These are phyloP conservation scores for Cardamine occulta DNA, from an alignment of 345 rosid genomes.

Conservation along the genomic window DNA sequence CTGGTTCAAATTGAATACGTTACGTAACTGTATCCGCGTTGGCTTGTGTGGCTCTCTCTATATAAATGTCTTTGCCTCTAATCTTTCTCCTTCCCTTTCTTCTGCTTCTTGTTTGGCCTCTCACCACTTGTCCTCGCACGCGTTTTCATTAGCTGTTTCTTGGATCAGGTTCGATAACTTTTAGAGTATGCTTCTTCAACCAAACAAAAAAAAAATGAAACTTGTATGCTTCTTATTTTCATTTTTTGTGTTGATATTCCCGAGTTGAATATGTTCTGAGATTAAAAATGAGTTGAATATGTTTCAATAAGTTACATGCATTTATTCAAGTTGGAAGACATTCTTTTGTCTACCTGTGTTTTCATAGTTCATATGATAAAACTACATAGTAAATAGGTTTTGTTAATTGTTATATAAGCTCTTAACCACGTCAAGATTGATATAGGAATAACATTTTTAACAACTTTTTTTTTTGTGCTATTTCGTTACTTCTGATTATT, in stretches of 20 bases:
- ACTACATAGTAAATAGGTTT: background rate
- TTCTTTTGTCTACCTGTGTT: no score
- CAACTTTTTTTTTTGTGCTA: background rate
- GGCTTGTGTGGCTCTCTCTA: slow-evolving; percentile 23
- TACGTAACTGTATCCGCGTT: slow-evolving; percentile 25
- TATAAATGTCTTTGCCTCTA: slow-evolving; percentile 17
- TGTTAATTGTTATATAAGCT: background rate
- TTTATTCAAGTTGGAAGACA: no score
- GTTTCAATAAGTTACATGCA: no score
- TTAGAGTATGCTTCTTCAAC: no score
- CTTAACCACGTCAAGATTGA: background rate
- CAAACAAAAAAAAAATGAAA: no score
- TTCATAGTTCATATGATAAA: background rate
- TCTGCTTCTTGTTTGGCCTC: slow-evolving; percentile 31
- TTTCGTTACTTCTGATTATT: background rate
- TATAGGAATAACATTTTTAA: background rate
- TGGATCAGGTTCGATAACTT: slow-evolving; percentile 11
- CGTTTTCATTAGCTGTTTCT: slow-evolving; percentile 12
- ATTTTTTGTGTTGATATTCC: no score
- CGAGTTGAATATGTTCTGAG: background rate
- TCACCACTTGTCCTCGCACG: slow-evolving; percentile 1
- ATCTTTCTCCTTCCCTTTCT: slow-evolving; percentile 35
- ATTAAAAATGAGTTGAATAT: no score
- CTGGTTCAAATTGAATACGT: slow-evolving; percentile 36
- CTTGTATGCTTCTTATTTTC: no score